Conservation (phyloP, 2,329 filamentous ascomycete species). For the Biscogniauxia mediterranea region DNA sequence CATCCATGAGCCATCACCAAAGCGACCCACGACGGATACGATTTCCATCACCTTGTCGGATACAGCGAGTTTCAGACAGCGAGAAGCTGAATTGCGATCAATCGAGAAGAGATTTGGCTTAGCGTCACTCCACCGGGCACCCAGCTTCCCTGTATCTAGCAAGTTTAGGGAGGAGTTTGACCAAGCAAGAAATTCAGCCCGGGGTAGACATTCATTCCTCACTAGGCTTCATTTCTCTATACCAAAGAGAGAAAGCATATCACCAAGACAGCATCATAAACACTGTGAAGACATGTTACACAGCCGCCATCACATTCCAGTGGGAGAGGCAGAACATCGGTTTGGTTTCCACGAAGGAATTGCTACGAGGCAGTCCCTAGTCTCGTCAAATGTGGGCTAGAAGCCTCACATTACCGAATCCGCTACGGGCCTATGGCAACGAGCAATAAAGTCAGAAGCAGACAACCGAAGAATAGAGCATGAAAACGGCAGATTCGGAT, state of each 20-base stretch:
- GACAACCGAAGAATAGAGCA: slow-evolving; percentile 3
- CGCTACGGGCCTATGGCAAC: slow-evolving; percentile 13
- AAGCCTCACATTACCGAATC: slow-evolving; percentile 9
- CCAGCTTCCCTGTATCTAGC: slow-evolving; percentile 32
- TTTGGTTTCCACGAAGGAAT: neutral
- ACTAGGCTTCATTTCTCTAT: slow-evolving; percentile 37
- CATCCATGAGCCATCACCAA: slow-evolving; percentile 7
- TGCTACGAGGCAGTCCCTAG: neutral
- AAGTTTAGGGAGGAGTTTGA: slow-evolving; percentile 44
- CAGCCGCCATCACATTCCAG: neutral
- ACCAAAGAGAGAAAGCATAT: slow-evolving; percentile 30
- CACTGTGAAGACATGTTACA: neutral
- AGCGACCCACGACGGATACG: slow-evolving; percentile 13
- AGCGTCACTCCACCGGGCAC: slow-evolving; percentile 31
- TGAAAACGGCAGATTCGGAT: neutral
- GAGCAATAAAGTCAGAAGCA: slow-evolving; percentile 10
- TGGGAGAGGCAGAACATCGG: neutral
- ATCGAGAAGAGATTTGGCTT: slow-evolving; percentile 42
- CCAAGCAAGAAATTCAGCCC: slow-evolving; percentile 13
- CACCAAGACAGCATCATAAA: slow-evolving; percentile 13
- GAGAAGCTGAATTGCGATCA: slow-evolving; percentile 38
- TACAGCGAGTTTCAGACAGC: slow-evolving; percentile 37
- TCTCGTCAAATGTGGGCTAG: neutral
- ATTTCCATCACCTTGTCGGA: slow-evolving; percentile 32
- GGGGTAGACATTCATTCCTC: slow-evolving; percentile 33